These are phyloP conservation scores for Starmera quercuum DNA, from an alignment of 805 yeast genomes.

Conservation along the genomic window DNA sequence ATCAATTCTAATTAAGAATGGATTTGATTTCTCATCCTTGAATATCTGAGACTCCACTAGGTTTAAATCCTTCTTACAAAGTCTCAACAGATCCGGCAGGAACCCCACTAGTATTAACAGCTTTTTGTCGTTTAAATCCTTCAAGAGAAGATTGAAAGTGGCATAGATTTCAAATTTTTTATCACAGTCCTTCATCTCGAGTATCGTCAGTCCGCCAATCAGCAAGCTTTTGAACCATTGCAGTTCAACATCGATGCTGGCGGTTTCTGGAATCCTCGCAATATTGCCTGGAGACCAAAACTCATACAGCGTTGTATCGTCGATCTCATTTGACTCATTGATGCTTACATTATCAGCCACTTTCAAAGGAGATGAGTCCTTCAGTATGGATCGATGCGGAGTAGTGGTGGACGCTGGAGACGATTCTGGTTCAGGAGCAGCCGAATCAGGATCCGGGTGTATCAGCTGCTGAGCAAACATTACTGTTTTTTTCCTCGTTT, in stretches of 20 bases:
- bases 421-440: too few relatives aligned
- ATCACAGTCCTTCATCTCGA: constrained; percentile 6
- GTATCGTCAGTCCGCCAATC: constrained; percentile 14
- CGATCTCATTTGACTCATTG: not conserved
- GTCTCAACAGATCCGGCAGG: constrained; percentile 5
- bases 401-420: too few relatives aligned
- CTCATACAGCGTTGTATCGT: constrained; percentile 4
- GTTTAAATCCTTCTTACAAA: constrained; percentile 7
- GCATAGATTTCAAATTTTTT: constrained; percentile 20
- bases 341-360: not conserved
- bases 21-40: constrained; percentile 4
- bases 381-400: not conserved
- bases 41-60: constrained; percentile 5
- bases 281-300: constrained; percentile 21
- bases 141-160: constrained; percentile 12
- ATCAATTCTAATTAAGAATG: constrained; percentile 16
- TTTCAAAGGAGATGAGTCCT: not conserved
- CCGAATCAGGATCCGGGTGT: too few relatives aligned
- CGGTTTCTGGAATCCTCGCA: constrained; percentile 6
- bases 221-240: constrained; percentile 9
- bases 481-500: too few relatives aligned
- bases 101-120: not conserved
- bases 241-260: constrained; percentile 4
- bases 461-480: too few relatives aligned
- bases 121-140: constrained; percentile 13